These are phyloP conservation scores for Mycena haematopus DNA, from an alignment of 768 basidiomycete genomes.

Conservation along the genomic window DNA sequence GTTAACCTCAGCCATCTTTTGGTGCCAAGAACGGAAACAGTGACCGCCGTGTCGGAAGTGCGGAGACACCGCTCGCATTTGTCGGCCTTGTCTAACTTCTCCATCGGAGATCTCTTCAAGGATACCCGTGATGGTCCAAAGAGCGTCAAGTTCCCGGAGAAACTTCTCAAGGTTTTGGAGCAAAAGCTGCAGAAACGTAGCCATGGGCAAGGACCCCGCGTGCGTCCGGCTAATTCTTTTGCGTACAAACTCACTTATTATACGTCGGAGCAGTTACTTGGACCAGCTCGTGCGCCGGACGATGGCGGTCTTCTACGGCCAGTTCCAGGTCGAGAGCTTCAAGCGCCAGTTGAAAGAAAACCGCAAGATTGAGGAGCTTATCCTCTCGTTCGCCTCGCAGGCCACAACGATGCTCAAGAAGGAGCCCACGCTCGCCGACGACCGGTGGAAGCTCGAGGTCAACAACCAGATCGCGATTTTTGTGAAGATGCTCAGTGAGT, in stretches of 20 bases:
- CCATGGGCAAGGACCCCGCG: constrained; percentile 91
- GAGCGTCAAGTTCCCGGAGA: constrained; percentile 93
- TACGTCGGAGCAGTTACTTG: constrained; percentile 64
- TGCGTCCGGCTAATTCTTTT: constrained; percentile 49
- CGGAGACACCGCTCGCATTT: constrained; percentile 54
- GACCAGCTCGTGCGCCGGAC: constrained; percentile 90
- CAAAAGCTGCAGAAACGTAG: constrained; percentile 88
- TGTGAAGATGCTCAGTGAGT: constrained; percentile 86
- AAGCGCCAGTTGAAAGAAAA: constrained; percentile 93
- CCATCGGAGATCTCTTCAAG: constrained; percentile 81
- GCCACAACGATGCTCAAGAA: constrained; percentile 89
- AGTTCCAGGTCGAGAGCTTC: constrained; percentile 85
- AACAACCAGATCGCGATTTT: constrained; percentile 93
- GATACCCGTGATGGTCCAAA: constrained; percentile 80
- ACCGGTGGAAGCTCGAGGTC: constrained; percentile 92
- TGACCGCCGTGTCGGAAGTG: constrained; percentile 39
- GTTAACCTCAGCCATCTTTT: constrained; percentile 77
- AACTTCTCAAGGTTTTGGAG: constrained; percentile 89
- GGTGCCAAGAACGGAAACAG: constrained; percentile 59
- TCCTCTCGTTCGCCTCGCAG: constrained; percentile 92
- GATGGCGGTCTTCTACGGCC: constrained; percentile 91
- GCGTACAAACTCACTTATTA: neutral
- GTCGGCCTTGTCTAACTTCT: constrained; percentile 68
- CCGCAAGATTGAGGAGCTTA: constrained; percentile 96
- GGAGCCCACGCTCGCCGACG: constrained; percentile 82